Evolutionary conservation across 441 rosid genomes (phyloP), one percentile per base, ranked within the genome.

Genomic region (Pelargonium australe): DNA sequence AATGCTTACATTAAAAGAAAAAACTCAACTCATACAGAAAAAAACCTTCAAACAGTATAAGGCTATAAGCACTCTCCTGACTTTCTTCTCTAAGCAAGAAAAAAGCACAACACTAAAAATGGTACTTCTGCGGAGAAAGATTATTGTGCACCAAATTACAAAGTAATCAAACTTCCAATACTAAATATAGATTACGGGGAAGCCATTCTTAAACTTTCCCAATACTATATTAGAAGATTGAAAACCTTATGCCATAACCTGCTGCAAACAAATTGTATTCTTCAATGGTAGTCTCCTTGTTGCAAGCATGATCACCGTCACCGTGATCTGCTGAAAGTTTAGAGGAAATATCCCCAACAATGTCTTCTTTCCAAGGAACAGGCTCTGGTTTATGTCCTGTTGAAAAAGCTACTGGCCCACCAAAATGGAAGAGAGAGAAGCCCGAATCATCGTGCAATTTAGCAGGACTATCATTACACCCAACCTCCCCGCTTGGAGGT

Each of bases 191-290:
- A 73, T 80, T 76, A 81, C 17, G 65, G 75, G 82, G 80, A 79
- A 77, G 68, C 78, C 76, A 76, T 53, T 69, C 78, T 71, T 74
- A 73, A 80, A 76, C 77, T n/a, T n/a, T n/a, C n/a, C n/a, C n/a
- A n/a, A n/a, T n/a, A n/a, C n/a, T n/a, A n/a, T n/a, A n/a, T 83
- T 74, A 88, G 80, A 84, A 86, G 80, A 91, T 73, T 45, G 94
- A 84, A 89, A 91, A 91, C 78, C 85, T 83, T 67, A 85, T 31
- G 72, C 87, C 86, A 58, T 86, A 86, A 68, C 85, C 85, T 43
- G 86, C 82, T 28, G 93, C 96, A 86, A 95, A 95, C 88, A 92
- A 83, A 85, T 87, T 92, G 85, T 95, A 92, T 72, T 92, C 91
- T 80, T 89, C 95, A 64, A 82, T 74, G 0, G 80, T 64, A 45